Base-by-base conservation (phyloP, 306 rosid species). In the Lotus japonicus region DNA sequence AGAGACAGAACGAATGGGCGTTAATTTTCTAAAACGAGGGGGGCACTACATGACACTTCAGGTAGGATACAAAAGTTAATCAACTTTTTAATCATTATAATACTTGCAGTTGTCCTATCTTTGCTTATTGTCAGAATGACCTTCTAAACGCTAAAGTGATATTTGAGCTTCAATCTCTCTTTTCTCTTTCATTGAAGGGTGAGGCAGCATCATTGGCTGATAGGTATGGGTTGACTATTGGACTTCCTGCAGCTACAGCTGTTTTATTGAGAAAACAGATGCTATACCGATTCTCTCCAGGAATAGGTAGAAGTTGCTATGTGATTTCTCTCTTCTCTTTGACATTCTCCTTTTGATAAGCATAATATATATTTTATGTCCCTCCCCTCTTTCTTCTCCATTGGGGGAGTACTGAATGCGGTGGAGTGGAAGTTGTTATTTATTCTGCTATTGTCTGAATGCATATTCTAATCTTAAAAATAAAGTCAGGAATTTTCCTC, bases 31-130 rank as follows among this genome's bases (percentile, higher is more conserved):
- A 66, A 94, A 78, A 79, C 82, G 81, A 85, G 96, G 95, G n/a
- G 99, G 99, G 49, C 84, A 86, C 82, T 94, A 90, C 77, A 94
- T 94, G 99, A 94, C 99, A 19, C 99, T 94, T 82, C 99, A 94
- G 99, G 99, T 88, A 81, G 71, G 71, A 62, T 17, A 71, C 51
- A 55, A 58, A 70, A 42, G 49, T 59, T 77, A 70, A 36, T 73
- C 18, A 14, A 56, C 39, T 5, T 75, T 66, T 39, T 35, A 69
- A 54, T 68, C 68, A 46, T 64, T 51, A 26, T 65, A 55, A 54
- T 16, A n/a, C 57, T 50, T 64, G 58, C 57, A 33, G 17, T 18
- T 49, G 38, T 60, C 43, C 49, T 64, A 50, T 43, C 57, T 43
- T 46, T 38, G 38, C 44, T 52, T 41, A 49, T 54, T 23, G 28